Conservation (phyloP, 2,329 filamentous ascomycete genomes). For the Alternaria angustiovoidea region DNA sequence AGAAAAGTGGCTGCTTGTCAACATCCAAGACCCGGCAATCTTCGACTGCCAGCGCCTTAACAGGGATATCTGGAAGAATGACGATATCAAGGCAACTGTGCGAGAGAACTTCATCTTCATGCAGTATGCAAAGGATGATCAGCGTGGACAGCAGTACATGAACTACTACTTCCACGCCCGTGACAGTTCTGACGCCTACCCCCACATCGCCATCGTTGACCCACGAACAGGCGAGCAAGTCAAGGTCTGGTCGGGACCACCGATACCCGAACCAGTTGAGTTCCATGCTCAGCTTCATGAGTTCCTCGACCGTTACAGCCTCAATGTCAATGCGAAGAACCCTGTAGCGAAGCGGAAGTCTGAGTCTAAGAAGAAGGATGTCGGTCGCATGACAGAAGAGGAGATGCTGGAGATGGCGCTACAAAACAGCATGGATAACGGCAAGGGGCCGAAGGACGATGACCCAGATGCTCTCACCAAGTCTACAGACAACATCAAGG, state of each 20-base stretch:
- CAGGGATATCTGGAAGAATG: conserved; percentile 94
- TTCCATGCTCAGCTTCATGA: conserved; percentile 93
- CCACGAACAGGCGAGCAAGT: conserved; percentile 96
- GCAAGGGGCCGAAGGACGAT: conserved; percentile 64
- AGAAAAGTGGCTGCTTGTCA: conserved; percentile 94
- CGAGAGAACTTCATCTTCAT: conserved; percentile 94
- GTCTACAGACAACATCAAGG: conserved; percentile 64
- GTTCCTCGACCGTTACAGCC: conserved; percentile 95
- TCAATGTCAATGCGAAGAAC: conserved; percentile 88
- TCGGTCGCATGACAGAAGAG: conserved; percentile 92
- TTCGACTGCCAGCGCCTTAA: conserved; percentile 96
- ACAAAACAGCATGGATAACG: conserved; percentile 79
- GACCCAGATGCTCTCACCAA: conserved; percentile 92
- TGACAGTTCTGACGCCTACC: conserved; percentile 88
- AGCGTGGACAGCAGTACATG: conserved; percentile 79
- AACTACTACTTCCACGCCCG: conserved; percentile 87
- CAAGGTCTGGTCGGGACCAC: conserved; percentile 90
- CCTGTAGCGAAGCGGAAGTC: conserved; percentile 83
- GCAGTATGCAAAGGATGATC: conserved; percentile 89
- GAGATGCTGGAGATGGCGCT: conserved; percentile 96
- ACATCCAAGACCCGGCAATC: conserved; percentile 90
- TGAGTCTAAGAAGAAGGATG: conserved; percentile 74
- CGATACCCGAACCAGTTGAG: conserved; percentile 77
- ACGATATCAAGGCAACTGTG: conserved; percentile 78
- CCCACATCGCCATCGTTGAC: conserved; percentile 94